Base-by-base conservation (phyloP, 306 rosid species). In the Trichosanthes truncata region DNA sequence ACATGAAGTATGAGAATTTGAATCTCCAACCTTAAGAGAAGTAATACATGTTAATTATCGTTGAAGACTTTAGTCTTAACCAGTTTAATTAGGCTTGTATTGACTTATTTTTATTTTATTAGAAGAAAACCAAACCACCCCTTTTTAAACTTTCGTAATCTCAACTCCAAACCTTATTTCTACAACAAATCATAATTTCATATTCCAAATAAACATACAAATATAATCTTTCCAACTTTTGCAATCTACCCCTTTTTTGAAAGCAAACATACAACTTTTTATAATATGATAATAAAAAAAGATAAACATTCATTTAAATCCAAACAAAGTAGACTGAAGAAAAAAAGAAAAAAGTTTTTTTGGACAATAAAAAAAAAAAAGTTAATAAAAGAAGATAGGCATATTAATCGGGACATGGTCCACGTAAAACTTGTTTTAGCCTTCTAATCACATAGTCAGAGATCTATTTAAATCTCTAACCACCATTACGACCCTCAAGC, bases 401-500 rank as follows among this genome's bases (percentile, higher is more conserved):
- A 55, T 0, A 56, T 20, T 55, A 36, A 76, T 0, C 80, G 80
- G 80, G n/a, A 43, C 14, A 59, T 36, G n/a, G 1, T 11, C 52
- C 80, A 52, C 80, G 80, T 76, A 20, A 76, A 35, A 11, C 6
- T 40, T 4, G 51, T 55, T 76, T 59, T 59, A 56, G 36, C 65
- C 67, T 76, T 38, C 21, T 76, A 48, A 73, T 48, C 59, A 29
- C 69, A 13, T 3, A 57, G 69, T 77, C 71, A 55, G 40, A 38
- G 55, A 57, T 57, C 80, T 77, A 18, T 36, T 77, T 77, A 77
- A 77, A 59, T 40, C 67, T 77, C 80, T 77, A 77, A 77, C 80
- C 3, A n/a, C 80, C 17, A 12, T 76, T 55, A 76, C 80, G 36
- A 21, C 36, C 35, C 52, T 76, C 35, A 4, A 35, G 36, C 52